phyloP scores from a whole-genome alignment of 1,284 basidiomycete genomes.

The Phaffia rhodozyma region DNA sequence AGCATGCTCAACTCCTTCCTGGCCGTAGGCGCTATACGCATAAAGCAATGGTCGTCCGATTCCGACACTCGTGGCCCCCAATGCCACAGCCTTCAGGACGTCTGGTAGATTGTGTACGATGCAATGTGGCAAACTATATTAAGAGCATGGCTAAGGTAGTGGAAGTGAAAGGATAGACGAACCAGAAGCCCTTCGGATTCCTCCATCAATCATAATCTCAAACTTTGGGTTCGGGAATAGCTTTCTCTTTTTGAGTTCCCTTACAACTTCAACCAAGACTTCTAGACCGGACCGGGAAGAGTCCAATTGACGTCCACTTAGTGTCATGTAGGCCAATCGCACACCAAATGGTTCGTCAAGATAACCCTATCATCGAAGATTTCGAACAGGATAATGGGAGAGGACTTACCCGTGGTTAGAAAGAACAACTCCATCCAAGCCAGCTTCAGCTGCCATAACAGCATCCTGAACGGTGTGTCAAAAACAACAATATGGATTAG shows the following conservation, averaged over 20 bases:
- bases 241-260: constrained; percentile 52
- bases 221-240: constrained; percentile 52
- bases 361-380: no score
- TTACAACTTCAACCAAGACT: constrained; percentile 74
- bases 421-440: constrained; percentile 70
- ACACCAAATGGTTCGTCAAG: background rate
- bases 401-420: constrained; percentile 62
- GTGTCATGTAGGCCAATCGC: constrained; percentile 15
- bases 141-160: no score
- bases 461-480: constrained; percentile 48
- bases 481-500: background rate
- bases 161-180: no score
- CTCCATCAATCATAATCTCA: constrained; percentile 83
- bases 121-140: no score
- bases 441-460: constrained; percentile 70
- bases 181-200: constrained; percentile 63
- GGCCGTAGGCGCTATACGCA: constrained; percentile 77
- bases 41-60: constrained; percentile 74
- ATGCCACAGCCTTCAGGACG: constrained; percentile 79
- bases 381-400: background rate
- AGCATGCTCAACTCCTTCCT: constrained; percentile 62
- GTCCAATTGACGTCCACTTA: constrained; percentile 70
- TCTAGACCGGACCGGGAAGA: constrained; percentile 83
- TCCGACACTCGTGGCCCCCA: constrained; percentile 70
- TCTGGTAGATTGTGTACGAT: constrained; percentile 41